Evolutionary conservation across 2,329 filamentous ascomycete genomes (phyloP), one percentile per base, ranked within the genome.

Genomic region (Trichoderma harzianum): DNA sequence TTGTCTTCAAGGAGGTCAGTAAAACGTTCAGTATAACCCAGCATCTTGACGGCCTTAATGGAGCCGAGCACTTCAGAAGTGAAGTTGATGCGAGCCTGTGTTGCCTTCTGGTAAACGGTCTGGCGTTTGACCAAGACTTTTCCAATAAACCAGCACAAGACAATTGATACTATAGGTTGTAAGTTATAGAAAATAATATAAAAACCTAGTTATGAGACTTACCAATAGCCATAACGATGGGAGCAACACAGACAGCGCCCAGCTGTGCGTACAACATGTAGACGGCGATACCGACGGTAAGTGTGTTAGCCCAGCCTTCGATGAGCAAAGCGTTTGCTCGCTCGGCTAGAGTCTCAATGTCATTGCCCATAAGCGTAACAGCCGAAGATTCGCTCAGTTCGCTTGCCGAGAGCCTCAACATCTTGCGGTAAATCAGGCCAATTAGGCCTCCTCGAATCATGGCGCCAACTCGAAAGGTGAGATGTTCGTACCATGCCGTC

Each of bases 11-110:
- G 77, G 0, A 78, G 68, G 3, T 67, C 64, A 2, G 72, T 69
- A 14, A 80, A 79, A 11, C 73, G 73, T 26, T 79, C 77, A 2
- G 79, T 75, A 8, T 77, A 74, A 0, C 79, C 79, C 2, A 80
- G 74, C 78, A 81, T 81, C 63, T 81, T 81, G n/a, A 80, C 76
- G 1, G 77, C 73, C 18, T 80, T 81, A 30, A 80, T 77, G 1
- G 78, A 80, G 4, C 77, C 72, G 7, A 81, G 71, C 2, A 79
- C 75, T 30, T 80, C 77, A 0, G 79, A 77, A 1, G 78, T 81
- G 16, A 80, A 77, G 24, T 79, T 80, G 58, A 80, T 79, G 6
- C 79, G 78, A 12, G 74, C 74, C 26, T 81, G 79, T 0, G 78
- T 79, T n/a, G 79, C 76, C 11, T 80, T 77, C 62, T 79, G 79